These are phyloP conservation scores for Mariannaea sp. DNA, from an alignment of 2,329 filamentous ascomycete genomes.

Conservation along the genomic window DNA sequence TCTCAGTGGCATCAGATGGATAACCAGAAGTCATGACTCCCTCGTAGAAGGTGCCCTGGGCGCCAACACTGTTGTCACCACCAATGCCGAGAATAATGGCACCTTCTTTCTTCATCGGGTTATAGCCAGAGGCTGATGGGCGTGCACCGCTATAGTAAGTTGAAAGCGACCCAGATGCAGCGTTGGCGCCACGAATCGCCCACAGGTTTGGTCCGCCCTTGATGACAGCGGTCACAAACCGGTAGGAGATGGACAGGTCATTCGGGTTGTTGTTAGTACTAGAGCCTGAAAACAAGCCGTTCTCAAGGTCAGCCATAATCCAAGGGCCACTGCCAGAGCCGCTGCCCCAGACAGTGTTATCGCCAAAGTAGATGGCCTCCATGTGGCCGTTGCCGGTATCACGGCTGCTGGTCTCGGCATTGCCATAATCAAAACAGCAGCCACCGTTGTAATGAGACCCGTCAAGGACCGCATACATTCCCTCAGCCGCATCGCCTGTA, in stretches of 20 bases:
- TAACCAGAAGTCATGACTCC: conserved; percentile 68
- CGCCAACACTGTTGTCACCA: conserved; percentile 66
- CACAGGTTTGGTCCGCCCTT: conserved; percentile 62
- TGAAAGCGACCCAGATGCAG: conserved; percentile 57
- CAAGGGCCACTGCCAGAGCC: conserved; percentile 66
- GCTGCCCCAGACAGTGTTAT: conserved; percentile 57
- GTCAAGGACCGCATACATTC: conserved; percentile 65
- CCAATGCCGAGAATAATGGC: conserved; percentile 72
- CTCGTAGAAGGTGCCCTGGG: conserved; percentile 68
- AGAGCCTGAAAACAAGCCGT: conserved; percentile 65
- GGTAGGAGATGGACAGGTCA: conserved; percentile 56
- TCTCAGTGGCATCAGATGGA: conserved; percentile 63
- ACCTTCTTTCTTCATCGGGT: conserved; percentile 68
- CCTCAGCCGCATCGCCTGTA: conserved; percentile 59
- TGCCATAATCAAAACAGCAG: conserved; percentile 64
- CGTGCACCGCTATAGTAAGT: conserved; percentile 64
- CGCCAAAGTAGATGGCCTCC: conserved; percentile 71
- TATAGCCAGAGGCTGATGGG: conserved; percentile 51
- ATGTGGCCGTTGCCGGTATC: conserved; percentile 68
- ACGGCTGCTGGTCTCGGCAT: conserved; percentile 55
- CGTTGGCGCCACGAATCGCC: conserved; percentile 64
- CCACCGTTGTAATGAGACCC: conserved; percentile 62
- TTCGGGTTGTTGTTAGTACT: conserved; percentile 52
- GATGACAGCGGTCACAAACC: conserved; percentile 61
- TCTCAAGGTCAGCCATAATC: conserved; percentile 73